Percentiles rank a stretch among this genome's conserved stretches.
Evolutionary conservation across 331 rosid genomes (phyloP).

Genomic region (Quercus lobata): DNA sequence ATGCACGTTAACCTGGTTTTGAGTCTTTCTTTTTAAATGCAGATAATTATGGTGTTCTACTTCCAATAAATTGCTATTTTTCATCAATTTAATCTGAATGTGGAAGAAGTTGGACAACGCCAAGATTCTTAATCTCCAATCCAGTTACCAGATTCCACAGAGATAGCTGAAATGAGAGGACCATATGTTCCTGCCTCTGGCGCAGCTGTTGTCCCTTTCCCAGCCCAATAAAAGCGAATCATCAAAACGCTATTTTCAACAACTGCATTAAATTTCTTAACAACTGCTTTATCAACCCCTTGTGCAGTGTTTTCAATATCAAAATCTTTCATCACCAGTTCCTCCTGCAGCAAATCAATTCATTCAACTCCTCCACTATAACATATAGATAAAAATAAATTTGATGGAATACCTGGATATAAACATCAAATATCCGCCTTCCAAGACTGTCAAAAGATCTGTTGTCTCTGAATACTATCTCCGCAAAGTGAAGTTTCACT

Average conservation of each 20-base stretch:
- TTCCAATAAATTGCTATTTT: background rate
- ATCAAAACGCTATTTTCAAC: too few relatives aligned
- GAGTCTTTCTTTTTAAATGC: background rate
- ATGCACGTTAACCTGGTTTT: background rate
- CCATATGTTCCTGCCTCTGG: background rate
- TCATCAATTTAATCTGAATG: background rate
- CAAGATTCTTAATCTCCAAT: background rate
- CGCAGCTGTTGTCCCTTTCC: constrained; percentile 4
- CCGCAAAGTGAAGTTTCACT: constrained; percentile 40
- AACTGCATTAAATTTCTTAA: too few relatives aligned
- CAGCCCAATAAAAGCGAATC: too few relatives aligned
- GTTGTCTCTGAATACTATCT: constrained; percentile 31
- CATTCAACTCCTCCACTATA: background rate
- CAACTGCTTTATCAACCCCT: too few relatives aligned
- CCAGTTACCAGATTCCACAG: background rate
- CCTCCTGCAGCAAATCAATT: background rate
- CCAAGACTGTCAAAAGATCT: constrained; percentile 29
- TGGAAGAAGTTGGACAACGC: background rate
- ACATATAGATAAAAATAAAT: background rate
- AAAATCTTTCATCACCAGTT: background rate
- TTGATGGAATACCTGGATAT: constrained; percentile 28
- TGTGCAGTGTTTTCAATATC: too few relatives aligned
- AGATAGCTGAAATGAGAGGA: background rate
- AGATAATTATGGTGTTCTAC: background rate
- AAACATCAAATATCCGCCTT: constrained; percentile 40